phyloP scores from a whole-genome alignment of 768 basidiomycete genomes.

The Gelatoporia subvermispora region DNA sequence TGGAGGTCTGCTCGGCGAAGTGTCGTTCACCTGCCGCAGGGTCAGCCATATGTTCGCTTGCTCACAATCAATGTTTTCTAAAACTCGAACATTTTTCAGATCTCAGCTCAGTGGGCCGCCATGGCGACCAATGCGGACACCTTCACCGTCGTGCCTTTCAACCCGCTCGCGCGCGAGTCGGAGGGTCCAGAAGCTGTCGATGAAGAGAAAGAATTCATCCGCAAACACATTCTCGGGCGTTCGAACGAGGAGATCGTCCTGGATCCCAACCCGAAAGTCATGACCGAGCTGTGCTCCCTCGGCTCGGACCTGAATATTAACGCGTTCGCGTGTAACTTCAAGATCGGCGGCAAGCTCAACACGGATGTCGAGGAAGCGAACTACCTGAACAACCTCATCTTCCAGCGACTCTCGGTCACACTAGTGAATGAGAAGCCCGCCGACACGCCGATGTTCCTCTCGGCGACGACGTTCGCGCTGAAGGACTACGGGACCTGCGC shows the following conservation, averaged over 20 bases:
- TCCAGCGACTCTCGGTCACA: conserved; percentile 33
- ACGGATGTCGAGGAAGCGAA: conserved; percentile 38
- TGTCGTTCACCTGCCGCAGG: conserved; percentile 30
- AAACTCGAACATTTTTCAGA: neutral
- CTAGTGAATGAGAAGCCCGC: conserved; percentile 17
- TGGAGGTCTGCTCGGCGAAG: conserved; percentile 36
- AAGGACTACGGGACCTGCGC: conserved; percentile 31
- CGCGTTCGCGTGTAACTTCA: conserved; percentile 41
- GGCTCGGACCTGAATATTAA: conserved; percentile 43
- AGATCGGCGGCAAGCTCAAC: conserved; percentile 28
- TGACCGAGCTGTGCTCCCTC: conserved; percentile 21
- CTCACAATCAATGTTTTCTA: neutral
- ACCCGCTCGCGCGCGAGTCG: conserved; percentile 31
- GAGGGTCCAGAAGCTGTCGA: conserved; percentile 19
- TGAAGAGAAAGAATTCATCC: conserved; percentile 26
- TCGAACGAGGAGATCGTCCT: conserved; percentile 27
- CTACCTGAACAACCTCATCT: conserved; percentile 34
- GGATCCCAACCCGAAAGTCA: conserved; percentile 19
- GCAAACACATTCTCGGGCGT: conserved; percentile 23
- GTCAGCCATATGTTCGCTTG: conserved; percentile 16
- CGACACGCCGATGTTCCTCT: conserved; percentile 24
- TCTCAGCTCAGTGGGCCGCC: conserved; percentile 33
- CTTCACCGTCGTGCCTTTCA: conserved; percentile 39
- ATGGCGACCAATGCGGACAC: conserved; percentile 29
- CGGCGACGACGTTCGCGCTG: conserved; percentile 28